Percentiles rank a stretch among this genome's conserved stretches.
Evolutionary conservation across 2,329 filamentous ascomycete species (phyloP).

Genomic region (Pseudocercospora ulei): DNA sequence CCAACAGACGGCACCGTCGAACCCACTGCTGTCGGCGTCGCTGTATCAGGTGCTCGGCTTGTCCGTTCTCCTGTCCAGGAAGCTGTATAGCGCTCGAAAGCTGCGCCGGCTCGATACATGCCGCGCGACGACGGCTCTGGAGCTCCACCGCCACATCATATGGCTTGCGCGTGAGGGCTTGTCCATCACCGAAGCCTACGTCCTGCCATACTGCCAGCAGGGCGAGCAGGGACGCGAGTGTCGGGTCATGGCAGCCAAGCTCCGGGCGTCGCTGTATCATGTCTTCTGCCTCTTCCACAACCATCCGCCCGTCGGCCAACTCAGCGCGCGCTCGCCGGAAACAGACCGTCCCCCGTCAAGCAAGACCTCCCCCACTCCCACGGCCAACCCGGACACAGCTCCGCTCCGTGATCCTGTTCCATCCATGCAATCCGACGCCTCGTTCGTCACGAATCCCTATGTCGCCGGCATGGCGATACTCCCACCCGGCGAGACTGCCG

Average conservation of each 20-base stretch:
- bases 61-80: slow-evolving; percentile 75
- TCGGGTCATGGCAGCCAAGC: slow-evolving; percentile 80
- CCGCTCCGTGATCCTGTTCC: slow-evolving; percentile 42
- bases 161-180: slow-evolving; percentile 92
- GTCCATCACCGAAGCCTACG: slow-evolving; percentile 72
- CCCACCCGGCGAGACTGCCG: slow-evolving; percentile 22
- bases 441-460: slow-evolving; percentile 45
- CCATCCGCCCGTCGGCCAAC: slow-evolving; percentile 61
- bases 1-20: slow-evolving; percentile 64
- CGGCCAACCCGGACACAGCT: slow-evolving; percentile 26
- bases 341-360: slow-evolving; percentile 25
- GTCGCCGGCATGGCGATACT: slow-evolving; percentile 33
- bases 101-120: slow-evolving; percentile 70
- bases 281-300: slow-evolving; percentile 96
- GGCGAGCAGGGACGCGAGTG: slow-evolving; percentile 63
- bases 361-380: slow-evolving; percentile 18
- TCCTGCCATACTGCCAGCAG: slow-evolving; percentile 66
- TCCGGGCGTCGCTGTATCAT: slow-evolving; percentile 90
- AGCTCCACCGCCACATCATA: slow-evolving; percentile 82
- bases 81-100: slow-evolving; percentile 72
- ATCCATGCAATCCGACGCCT: slow-evolving; percentile 44
- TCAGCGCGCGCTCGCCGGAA: slow-evolving; percentile 34
- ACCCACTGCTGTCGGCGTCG: slow-evolving; percentile 67
- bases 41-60: slow-evolving; percentile 87
- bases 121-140: slow-evolving; percentile 66